These are phyloP conservation scores for Beauveria australis DNA, from an alignment of 2,329 filamentous ascomycete species.

Conservation along the genomic window DNA sequence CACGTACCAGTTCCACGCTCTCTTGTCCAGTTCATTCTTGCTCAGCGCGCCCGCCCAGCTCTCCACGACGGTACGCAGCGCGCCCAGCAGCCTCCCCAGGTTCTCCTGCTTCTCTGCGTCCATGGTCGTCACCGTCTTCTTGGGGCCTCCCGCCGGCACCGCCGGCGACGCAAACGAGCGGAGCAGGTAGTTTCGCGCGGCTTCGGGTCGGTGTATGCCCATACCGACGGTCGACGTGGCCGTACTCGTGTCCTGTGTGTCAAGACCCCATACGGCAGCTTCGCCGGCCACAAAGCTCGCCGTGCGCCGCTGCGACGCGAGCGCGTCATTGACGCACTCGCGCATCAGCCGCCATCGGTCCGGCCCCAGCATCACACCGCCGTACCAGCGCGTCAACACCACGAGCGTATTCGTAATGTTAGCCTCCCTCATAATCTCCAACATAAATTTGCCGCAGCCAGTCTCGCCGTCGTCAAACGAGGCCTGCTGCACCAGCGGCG, in stretches of 20 bases:
- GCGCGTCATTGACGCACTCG: constrained; percentile 44
- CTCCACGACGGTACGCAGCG: constrained; percentile 61
- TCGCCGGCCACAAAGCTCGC: constrained; percentile 32
- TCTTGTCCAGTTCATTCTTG: constrained; percentile 60
- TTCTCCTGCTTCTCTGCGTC: constrained; percentile 60
- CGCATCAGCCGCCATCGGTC: constrained; percentile 57
- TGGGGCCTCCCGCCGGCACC: constrained; percentile 25
- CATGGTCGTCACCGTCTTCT: constrained; percentile 41
- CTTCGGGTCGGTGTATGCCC: constrained; percentile 67
- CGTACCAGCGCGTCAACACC: constrained; percentile 55
- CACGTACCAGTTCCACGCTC: constrained; percentile 78
- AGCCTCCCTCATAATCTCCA: constrained; percentile 44
- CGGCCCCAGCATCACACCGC: constrained; percentile 51
- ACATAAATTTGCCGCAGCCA: constrained; percentile 48
- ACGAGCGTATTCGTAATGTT: constrained; percentile 44
- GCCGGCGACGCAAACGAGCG: constrained; percentile 49
- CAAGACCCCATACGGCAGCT: constrained; percentile 53
- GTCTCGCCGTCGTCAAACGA: constrained; percentile 55
- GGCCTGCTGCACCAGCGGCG: constrained; percentile 37
- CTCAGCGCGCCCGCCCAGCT: constrained; percentile 64
- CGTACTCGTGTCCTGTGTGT: constrained; percentile 43
- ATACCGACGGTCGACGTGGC: constrained; percentile 41
- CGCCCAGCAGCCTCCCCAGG: constrained; percentile 59
- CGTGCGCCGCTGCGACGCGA: constrained; percentile 38
- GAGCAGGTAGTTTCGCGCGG: constrained; percentile 51